Percentiles rank a stretch among this genome's conserved stretches.
Evolutionary conservation across 768 basidiomycete genomes (phyloP).

Genomic region (Podaxis sp.): DNA sequence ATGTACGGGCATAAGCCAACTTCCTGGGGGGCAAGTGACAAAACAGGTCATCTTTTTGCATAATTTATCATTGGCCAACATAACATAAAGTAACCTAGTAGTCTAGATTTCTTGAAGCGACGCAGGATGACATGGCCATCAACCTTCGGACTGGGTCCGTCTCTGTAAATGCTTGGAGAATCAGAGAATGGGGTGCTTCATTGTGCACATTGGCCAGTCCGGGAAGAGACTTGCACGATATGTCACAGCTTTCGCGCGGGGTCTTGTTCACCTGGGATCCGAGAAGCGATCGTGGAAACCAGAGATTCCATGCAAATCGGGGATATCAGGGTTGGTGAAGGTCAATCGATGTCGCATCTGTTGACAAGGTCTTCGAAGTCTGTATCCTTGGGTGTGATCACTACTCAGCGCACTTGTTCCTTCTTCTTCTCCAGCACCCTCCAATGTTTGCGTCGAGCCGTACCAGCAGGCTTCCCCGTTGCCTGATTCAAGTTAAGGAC

Average conservation of each 20-base stretch:
- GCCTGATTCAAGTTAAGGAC: conserved; percentile 19
- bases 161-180: not conserved
- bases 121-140: conserved; percentile 88
- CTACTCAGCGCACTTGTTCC: not conserved
- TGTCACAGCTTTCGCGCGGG: conserved; percentile 68
- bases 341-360: not conserved
- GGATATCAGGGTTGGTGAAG: conserved; percentile 24
- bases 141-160: conserved; percentile 62
- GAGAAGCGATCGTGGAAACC: conserved; percentile 63
- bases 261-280: conserved; percentile 62
- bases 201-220: conserved; percentile 85
- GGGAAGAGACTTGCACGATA: conserved; percentile 77
- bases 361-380: not conserved
- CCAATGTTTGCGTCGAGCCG: conserved; percentile 16
- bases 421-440: conserved; percentile 1
- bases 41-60: conserved; percentile 68
- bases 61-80: conserved; percentile 54
- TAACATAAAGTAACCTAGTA: not conserved
- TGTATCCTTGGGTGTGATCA: not conserved
- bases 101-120: conserved; percentile 87
- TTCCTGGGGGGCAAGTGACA: conserved; percentile 66
- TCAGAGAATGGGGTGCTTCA: not conserved
- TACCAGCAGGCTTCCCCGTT: conserved; percentile 22
- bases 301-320: conserved; percentile 71
- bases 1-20: conserved; percentile 52